These are phyloP conservation scores for Kazachstania bromeliacearum DNA, from an alignment of 805 yeast genomes.

Conservation along the genomic window DNA sequence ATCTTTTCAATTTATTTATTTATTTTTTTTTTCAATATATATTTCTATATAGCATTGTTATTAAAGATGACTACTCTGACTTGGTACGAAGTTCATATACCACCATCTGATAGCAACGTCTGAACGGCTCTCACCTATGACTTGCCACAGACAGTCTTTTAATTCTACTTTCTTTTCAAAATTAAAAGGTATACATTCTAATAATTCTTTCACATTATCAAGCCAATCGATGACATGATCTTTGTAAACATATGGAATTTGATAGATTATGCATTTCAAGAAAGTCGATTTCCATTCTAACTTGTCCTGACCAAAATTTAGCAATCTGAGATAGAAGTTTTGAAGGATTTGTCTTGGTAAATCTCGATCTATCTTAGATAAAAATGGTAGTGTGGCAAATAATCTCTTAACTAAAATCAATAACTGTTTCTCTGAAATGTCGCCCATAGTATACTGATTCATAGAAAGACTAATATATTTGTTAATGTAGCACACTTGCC, in stretches of 20 bases:
- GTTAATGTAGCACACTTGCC: conserved; percentile 6
- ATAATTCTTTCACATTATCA: conserved; percentile 18
- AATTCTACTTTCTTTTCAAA: conserved; percentile 6
- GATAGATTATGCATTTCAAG: conserved; percentile 17
- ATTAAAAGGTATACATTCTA: conserved; percentile 4
- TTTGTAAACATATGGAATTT: conserved; percentile 12
- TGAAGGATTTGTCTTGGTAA: conserved; percentile 16
- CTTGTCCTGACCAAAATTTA: conserved; percentile 3
- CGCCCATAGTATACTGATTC: conserved; percentile 8
- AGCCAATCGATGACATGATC: conserved; percentile 18
- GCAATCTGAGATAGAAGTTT: conserved; percentile 10
- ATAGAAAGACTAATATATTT: conserved; percentile 12
- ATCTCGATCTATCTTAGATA: conserved; percentile 10
- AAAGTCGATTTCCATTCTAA: conserved; percentile 9
- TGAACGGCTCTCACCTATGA: conserved; percentile 11
- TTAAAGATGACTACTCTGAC: too few species aligned
- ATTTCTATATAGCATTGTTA: too few species aligned
- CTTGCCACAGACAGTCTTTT: conserved; percentile 16
- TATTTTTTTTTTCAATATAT: too few species aligned
- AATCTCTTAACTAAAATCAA: conserved; percentile 12
- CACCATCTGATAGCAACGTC: conserved; percentile 24
- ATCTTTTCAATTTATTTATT: too few species aligned
- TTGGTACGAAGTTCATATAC: conserved; percentile 9
- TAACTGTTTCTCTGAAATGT: conserved; percentile 16
- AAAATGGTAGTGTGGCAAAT: conserved; percentile 8